A percentile compares a stretch with the other conserved stretches of the same genome.
Evolutionary conservation across 1,284 basidiomycete genomes (phyloP).

Genomic region (Pascua sp.): DNA sequence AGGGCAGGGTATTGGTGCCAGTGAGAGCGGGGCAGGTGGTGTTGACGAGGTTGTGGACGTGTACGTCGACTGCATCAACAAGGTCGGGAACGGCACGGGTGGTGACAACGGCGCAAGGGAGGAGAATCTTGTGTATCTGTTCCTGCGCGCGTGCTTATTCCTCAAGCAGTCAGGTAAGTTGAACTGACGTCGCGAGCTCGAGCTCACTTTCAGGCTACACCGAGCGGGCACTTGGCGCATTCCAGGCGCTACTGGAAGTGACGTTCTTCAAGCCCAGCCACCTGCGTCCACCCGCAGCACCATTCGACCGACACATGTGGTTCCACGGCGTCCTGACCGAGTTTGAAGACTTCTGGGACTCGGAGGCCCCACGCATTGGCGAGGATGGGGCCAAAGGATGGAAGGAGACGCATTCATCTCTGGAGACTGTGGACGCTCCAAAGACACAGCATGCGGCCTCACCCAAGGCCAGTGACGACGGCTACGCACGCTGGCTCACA

Average conservation of each 20-base stretch:
- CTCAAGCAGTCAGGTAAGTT: slow-evolving; percentile 70
- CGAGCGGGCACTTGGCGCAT: slow-evolving; percentile 52
- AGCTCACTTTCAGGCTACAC: slow-evolving; percentile 44
- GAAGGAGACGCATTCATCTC: slow-evolving; percentile 25
- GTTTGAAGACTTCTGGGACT: slow-evolving; percentile 55
- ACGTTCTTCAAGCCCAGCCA: slow-evolving; percentile 49
- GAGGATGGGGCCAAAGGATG: slow-evolving; percentile 51
- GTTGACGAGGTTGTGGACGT: slow-evolving; percentile 44
- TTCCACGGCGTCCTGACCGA: slow-evolving; percentile 34
- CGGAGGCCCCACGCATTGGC: slow-evolving; percentile 52
- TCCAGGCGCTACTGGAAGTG: slow-evolving; percentile 55
- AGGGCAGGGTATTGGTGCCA: slow-evolving; percentile 37
- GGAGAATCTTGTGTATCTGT: slow-evolving; percentile 45
- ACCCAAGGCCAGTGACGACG: slow-evolving; percentile 51
- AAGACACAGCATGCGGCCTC: slow-evolving; percentile 53
- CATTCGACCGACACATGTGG: slow-evolving; percentile 23
- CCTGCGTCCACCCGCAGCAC: slow-evolving; percentile 18
- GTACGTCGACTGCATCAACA: slow-evolving; percentile 36
- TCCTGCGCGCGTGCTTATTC: slow-evolving; percentile 51
- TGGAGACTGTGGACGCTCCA: background rate
- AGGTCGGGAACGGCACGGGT: slow-evolving; percentile 13
- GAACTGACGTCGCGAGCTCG: background rate
- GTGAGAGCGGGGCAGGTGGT: slow-evolving; percentile 18
- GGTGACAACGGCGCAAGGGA: slow-evolving; percentile 26
- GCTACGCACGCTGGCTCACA: slow-evolving; percentile 66